Evolutionary conservation across 495 filamentous ascomycete species (phyloP).

Genomic region (Lasiosphaeriaceae sp.): DNA sequence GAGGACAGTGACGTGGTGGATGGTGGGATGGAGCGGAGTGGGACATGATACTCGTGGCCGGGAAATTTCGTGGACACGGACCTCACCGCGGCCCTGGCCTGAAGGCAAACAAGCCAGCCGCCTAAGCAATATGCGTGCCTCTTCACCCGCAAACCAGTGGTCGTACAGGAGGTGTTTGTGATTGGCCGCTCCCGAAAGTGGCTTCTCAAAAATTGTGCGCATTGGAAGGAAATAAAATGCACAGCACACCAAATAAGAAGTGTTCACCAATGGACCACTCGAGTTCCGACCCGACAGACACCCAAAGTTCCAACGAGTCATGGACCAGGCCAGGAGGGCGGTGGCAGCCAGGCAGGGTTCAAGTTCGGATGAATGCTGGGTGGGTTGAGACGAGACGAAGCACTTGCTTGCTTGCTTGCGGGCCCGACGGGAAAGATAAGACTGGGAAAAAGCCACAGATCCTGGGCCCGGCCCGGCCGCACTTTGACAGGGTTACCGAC

Average conservation of each 20-base stretch:
- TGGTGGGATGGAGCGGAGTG: neutral
- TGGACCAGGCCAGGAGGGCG: too few species aligned
- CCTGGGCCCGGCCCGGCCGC: neutral
- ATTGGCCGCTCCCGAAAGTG: too few species aligned
- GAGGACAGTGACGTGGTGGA: neutral
- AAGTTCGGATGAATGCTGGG: conserved; percentile 3
- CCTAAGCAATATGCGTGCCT: neutral
- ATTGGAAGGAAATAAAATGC: neutral
- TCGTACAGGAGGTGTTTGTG: too few species aligned
- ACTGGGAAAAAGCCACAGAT: conserved; percentile 2
- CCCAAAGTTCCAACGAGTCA: too few species aligned
- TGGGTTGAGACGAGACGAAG: conserved; percentile 10
- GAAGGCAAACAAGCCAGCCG: too few species aligned
- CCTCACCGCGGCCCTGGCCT: conserved; percentile 17
- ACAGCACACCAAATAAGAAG: neutral
- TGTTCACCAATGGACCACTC: too few species aligned
- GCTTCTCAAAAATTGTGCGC: neutral
- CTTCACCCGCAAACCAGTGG: neutral
- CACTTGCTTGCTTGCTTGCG: neutral
- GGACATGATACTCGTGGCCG: conserved; percentile 15
- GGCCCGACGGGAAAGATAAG: conserved; percentile 7
- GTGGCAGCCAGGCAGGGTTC: too few species aligned
- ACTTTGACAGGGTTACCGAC: neutral
- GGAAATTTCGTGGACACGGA: conserved; percentile 24
- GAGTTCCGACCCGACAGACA: too few species aligned